phyloP scores from a whole-genome alignment of 108 stramenopile genomes.

The Fragilariopsis cylindrus region DNA sequence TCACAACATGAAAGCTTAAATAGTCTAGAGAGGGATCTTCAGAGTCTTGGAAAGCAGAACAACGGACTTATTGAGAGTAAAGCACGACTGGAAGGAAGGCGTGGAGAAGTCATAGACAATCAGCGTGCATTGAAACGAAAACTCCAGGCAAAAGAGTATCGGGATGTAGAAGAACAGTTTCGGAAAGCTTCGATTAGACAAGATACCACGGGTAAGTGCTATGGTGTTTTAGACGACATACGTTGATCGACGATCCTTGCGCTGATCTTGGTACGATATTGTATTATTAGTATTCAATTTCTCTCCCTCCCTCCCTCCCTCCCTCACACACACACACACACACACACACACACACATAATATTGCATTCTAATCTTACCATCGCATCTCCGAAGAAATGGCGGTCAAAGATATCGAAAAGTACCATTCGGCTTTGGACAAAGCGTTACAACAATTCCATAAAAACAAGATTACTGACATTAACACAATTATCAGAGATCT shows the following conservation, averaged over 20 bases:
- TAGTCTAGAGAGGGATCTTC: constrained; percentile 38
- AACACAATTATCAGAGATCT: constrained; percentile 97
- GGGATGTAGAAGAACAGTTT: constrained; percentile 87
- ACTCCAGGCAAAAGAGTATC: constrained; percentile 69
- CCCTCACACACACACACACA: no score
- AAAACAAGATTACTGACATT: constrained; percentile 95
- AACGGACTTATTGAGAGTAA: constrained; percentile 30
- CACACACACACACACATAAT: no score
- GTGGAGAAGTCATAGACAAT: constrained; percentile 57
- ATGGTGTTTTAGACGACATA: no score
- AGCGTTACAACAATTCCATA: constrained; percentile 89
- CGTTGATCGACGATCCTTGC: no score
- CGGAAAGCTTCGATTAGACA: constrained; percentile 81
- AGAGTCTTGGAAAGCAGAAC: constrained; percentile 31
- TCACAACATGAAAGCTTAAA: constrained; percentile 47
- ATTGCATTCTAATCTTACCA: no score
- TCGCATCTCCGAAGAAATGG: constrained; percentile 45
- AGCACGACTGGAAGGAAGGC: constrained; percentile 59
- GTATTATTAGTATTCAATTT: no score
- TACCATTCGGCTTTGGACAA: constrained; percentile 91
- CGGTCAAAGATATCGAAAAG: constrained; percentile 90
- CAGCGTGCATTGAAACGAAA: constrained; percentile 61
- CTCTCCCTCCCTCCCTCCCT: no score
- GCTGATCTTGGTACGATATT: no score
- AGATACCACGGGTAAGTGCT: constrained; percentile 67